phyloP scores from a whole-genome alignment of 1,284 basidiomycete genomes.

The Ceratobasidium sp. region DNA sequence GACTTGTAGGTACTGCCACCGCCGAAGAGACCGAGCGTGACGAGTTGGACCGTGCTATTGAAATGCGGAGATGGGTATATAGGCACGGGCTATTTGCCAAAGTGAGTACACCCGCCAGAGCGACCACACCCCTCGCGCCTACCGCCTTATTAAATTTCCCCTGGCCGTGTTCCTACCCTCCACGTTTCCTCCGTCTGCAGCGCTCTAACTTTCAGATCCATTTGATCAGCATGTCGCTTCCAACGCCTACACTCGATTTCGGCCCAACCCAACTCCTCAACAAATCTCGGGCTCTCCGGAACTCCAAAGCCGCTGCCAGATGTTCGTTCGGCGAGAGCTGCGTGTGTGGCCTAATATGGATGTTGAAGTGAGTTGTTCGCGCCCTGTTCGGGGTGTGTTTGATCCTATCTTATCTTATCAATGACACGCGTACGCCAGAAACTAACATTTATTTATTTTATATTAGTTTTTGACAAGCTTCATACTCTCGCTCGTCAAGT shows the following conservation, averaged over 20 bases:
- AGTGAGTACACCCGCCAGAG: conserved; percentile 58
- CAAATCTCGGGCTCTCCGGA: conserved; percentile 81
- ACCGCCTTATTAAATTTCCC: neutral
- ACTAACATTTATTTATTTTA: neutral
- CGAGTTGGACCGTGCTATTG: conserved; percentile 72
- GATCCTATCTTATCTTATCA: conserved; percentile 18
- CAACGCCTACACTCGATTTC: conserved; percentile 82
- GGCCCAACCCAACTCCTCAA: conserved; percentile 80
- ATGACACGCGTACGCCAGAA: neutral
- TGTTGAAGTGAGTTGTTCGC: conserved; percentile 70
- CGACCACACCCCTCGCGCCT: neutral
- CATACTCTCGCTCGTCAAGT: conserved; percentile 84
- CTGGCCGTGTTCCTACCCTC: neutral
- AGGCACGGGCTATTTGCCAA: conserved; percentile 80
- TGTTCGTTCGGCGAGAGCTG: conserved; percentile 84
- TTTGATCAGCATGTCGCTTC: conserved; percentile 80
- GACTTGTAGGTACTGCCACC: conserved; percentile 45
- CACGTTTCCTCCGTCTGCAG: neutral
- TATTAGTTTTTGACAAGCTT: conserved; percentile 68
- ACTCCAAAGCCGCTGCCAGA: conserved; percentile 75
- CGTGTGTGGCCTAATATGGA: conserved; percentile 85
- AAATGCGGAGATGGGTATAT: conserved; percentile 73
- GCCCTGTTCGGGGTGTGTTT: neutral
- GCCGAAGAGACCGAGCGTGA: conserved; percentile 56
- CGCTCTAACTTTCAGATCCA: neutral